phyloP scores from a whole-genome alignment of 257 asterid species.

The Plantago major region DNA sequence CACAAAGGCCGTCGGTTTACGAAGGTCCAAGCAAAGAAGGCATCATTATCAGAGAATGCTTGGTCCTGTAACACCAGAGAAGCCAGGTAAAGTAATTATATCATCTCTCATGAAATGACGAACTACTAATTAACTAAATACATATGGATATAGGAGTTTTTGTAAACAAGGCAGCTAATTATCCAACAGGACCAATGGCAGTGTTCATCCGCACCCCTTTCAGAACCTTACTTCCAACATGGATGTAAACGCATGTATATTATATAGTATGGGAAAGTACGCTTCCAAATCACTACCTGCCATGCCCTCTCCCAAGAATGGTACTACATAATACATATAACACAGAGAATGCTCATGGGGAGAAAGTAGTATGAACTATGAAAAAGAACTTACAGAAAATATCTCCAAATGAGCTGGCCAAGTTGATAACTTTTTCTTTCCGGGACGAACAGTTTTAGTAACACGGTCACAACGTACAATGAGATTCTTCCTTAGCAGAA shows the following conservation, averaged over 20 bases:
- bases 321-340: not conserved
- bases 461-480: constrained; percentile 93
- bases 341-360: not conserved
- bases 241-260: too few relatives aligned
- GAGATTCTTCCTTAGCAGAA: constrained; percentile 73
- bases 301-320: too few relatives aligned
- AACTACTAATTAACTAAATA: not conserved
- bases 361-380: constrained; percentile 5
- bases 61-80: constrained; percentile 69
- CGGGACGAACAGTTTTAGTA: constrained; percentile 93
- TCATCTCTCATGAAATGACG: constrained; percentile 7
- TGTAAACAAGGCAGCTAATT: not conserved
- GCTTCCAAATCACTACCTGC: too few relatives aligned
- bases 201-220: too few relatives aligned
- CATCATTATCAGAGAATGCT: constrained; percentile 83
- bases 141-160: not conserved
- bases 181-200: too few relatives aligned
- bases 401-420: constrained; percentile 99
- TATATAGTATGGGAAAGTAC: too few relatives aligned
- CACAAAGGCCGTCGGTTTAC: constrained; percentile 87
- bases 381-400: constrained; percentile 53
- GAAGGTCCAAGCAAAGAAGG: constrained; percentile 96
- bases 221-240: too few relatives aligned
- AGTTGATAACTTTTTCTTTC: constrained; percentile 85
- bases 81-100: constrained; percentile 13